Percentiles rank a stretch among this genome's conserved stretches.
Conservation (phyloP, 2,329 filamentous ascomycete species). For the Trematosphaeria pertusa region DNA sequence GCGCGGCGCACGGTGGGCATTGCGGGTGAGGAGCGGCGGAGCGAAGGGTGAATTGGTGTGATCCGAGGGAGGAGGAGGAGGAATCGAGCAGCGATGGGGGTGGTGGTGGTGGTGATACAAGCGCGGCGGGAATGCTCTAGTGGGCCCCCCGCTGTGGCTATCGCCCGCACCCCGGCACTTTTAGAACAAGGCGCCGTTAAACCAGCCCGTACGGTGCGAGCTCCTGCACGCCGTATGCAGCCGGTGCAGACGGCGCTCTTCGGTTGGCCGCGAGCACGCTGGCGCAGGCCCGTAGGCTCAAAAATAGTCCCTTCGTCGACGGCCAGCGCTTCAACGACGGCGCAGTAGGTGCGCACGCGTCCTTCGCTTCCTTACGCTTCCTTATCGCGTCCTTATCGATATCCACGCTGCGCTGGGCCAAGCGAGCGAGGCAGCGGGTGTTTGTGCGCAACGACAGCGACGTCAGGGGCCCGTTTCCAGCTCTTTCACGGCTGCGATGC, state of each 20-base stretch:
- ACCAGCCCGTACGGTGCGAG: constrained; percentile 31
- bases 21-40: constrained; percentile 13
- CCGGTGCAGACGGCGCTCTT: constrained; percentile 23
- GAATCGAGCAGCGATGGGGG: constrained; percentile 24
- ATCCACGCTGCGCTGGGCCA: too few relatives aligned
- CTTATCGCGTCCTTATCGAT: too few relatives aligned
- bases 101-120: constrained; percentile 35
- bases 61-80: constrained; percentile 19
- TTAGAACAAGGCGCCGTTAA: constrained; percentile 37
- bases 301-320: constrained; percentile 4
- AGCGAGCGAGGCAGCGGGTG: too few relatives aligned
- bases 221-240: constrained; percentile 40
- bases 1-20: constrained; percentile 26
- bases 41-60: constrained; percentile 18
- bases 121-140: constrained; percentile 35
- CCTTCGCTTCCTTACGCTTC: too few relatives aligned
- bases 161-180: constrained; percentile 23
- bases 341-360: neutral
- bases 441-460: too few relatives aligned
- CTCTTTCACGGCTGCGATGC: too few relatives aligned
- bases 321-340: neutral
- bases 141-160: constrained; percentile 32
- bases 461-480: too few relatives aligned
- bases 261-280: constrained; percentile 22
- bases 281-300: constrained; percentile 1